phyloP scores from a whole-genome alignment of 2,329 filamentous ascomycete genomes.

The Penicillium sclerotiorum region DNA sequence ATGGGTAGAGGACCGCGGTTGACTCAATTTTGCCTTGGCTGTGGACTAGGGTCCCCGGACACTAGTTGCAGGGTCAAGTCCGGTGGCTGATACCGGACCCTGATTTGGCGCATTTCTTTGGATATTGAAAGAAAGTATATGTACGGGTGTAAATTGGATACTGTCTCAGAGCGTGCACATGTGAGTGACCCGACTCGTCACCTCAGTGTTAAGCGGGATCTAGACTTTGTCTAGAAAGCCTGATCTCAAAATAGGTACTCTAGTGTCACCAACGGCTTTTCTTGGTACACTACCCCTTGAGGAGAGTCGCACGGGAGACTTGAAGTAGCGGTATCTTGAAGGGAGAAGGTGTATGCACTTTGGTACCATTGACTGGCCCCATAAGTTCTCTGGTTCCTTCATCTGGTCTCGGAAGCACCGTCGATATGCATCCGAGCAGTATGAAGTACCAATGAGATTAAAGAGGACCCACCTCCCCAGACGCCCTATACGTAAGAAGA shows the following conservation, averaged over 20 bases:
- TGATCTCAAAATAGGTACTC: neutral
- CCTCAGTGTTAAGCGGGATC: neutral
- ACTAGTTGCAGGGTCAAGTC: neutral
- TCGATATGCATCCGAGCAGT: conserved; percentile 1
- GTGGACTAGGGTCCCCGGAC: neutral
- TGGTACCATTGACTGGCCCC: too few species aligned
- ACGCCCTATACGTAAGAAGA: conserved; percentile 5
- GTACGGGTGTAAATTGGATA: too few species aligned
- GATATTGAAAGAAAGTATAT: neutral
- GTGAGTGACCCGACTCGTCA: neutral
- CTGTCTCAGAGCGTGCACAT: neutral
- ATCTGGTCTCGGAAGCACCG: neutral
- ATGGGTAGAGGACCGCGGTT: conserved; percentile 3
- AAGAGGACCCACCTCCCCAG: neutral
- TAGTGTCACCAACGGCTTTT: neutral
- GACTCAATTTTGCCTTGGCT: neutral
- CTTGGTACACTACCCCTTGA: too few species aligned
- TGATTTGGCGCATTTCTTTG: neutral
- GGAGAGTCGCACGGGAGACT: neutral
- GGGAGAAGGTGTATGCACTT: neutral
- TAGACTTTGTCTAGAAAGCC: neutral
- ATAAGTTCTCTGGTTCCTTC: too few species aligned
- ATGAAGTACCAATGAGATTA: conserved; percentile 5
- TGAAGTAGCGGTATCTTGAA: neutral
- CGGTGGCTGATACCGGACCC: neutral